Percentiles rank a stretch among this genome's conserved stretches.
Conservation (phyloP, 495 filamentous ascomycete species). For the Paragyromitra xinjiangensis region DNA sequence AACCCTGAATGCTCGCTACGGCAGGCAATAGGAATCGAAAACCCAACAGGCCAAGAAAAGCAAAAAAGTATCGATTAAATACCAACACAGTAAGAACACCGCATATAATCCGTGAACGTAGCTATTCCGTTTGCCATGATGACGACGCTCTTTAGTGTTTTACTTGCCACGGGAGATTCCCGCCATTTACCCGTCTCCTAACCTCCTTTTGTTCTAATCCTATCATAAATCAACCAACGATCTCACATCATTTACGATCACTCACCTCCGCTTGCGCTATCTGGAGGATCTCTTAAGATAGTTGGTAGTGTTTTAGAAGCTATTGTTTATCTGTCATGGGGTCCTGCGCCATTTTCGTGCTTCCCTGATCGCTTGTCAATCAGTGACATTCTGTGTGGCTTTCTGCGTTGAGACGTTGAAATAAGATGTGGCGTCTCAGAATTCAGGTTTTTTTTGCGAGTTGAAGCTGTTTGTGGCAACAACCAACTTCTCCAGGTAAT, state of each 20-base stretch:
- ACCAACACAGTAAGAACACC: constrained; percentile 1
- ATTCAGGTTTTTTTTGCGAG: background rate
- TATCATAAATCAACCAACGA: background rate
- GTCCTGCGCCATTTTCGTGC: too few relatives aligned
- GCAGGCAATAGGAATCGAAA: background rate
- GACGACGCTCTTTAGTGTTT: background rate
- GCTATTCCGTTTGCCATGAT: background rate
- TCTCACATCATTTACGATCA: too few relatives aligned
- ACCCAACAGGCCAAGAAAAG: background rate
- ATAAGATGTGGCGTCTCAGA: background rate
- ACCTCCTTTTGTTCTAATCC: background rate
- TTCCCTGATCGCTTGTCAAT: background rate
- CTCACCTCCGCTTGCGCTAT: background rate
- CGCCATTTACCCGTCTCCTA: background rate
- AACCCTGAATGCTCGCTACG: background rate
- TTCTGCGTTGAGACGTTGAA: background rate
- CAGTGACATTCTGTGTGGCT: background rate
- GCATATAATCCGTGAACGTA: background rate
- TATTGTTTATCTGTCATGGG: background rate
- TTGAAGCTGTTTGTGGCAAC: background rate
- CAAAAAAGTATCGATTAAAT: background rate
- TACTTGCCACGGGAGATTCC: background rate
- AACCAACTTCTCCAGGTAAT: background rate
- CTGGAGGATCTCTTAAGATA: background rate
- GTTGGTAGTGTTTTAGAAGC: background rate